These are phyloP conservation scores for Ceratocystiopsis sp. DNA, from an alignment of 2,329 filamentous ascomycete genomes.

Conservation along the genomic window DNA sequence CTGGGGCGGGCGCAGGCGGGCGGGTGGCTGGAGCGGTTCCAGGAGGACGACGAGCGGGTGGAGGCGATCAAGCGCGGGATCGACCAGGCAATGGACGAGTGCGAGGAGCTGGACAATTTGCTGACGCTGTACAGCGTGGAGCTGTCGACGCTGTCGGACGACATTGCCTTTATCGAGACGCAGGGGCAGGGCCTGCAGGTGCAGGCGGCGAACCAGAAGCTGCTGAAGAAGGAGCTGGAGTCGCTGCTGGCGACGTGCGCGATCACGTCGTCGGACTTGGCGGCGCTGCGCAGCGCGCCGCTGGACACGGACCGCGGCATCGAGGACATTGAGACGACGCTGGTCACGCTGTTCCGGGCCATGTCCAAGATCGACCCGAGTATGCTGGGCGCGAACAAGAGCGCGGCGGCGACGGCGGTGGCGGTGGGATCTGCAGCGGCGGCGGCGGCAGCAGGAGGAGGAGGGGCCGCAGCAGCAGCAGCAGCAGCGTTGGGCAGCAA, in stretches of 20 bases:
- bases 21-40: conserved; percentile 70
- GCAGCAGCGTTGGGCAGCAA: conserved; percentile 10
- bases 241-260: conserved; percentile 81
- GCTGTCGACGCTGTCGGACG: conserved; percentile 80
- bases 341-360: conserved; percentile 76
- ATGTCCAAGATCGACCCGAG: conserved; percentile 80
- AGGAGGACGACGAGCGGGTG: conserved; percentile 81
- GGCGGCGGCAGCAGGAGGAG: conserved; percentile 17
- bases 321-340: conserved; percentile 57
- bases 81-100: conserved; percentile 82
- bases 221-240: conserved; percentile 77
- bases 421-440: too few species aligned
- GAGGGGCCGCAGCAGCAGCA: conserved; percentile 30
- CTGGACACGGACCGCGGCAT: conserved; percentile 56
- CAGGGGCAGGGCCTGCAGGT: conserved; percentile 95
- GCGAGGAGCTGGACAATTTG: conserved; percentile 88
- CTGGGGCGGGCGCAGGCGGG: conserved; percentile 82
- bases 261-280: conserved; percentile 61
- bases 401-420: too few species aligned
- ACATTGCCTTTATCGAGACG: conserved; percentile 93
- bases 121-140: conserved; percentile 91
- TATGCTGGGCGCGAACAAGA: neutral
- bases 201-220: conserved; percentile 90
- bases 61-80: conserved; percentile 73
- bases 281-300: conserved; percentile 54